Conservation (phyloP, 306 rosid genomes). For the Morella rubra region DNA sequence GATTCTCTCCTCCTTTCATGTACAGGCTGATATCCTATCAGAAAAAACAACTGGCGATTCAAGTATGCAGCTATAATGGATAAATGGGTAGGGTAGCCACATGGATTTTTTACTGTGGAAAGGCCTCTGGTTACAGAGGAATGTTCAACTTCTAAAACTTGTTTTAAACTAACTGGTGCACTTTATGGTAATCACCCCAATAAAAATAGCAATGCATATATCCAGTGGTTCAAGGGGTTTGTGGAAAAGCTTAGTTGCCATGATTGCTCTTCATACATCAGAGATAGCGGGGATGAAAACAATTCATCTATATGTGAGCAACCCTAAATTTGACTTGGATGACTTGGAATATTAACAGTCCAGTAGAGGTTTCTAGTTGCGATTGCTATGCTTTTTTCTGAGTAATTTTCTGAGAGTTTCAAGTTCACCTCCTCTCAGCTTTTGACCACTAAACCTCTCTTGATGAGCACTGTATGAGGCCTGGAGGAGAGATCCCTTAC, state of each 20-base stretch:
- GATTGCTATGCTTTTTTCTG: neutral
- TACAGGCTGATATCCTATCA: conserved; percentile 72
- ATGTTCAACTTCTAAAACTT: neutral
- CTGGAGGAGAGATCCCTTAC: neutral
- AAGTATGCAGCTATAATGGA: conserved; percentile 17
- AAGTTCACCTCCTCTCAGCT: neutral
- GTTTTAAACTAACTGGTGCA: neutral
- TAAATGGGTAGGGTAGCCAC: neutral
- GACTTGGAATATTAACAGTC: neutral
- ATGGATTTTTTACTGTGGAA: neutral
- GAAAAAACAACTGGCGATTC: conserved; percentile 17
- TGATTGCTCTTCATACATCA: neutral
- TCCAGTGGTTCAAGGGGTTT: conserved; percentile 1
- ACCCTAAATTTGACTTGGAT: neutral
- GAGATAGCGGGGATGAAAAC: neutral
- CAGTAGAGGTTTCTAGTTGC: neutral
- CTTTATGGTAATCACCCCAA: conserved; percentile 3
- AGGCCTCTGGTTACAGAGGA: neutral
- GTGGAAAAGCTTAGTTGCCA: neutral
- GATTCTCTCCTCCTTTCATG: conserved; percentile 88
- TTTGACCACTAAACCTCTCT: neutral
- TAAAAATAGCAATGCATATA: conserved; percentile 1
- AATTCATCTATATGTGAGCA: neutral
- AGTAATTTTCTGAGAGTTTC: neutral
- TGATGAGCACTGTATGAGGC: neutral